Percentiles rank a stretch among this genome's conserved stretches.
phyloP scores from a whole-genome alignment of 805 yeast species.

The Zygoascus tannicola region DNA sequence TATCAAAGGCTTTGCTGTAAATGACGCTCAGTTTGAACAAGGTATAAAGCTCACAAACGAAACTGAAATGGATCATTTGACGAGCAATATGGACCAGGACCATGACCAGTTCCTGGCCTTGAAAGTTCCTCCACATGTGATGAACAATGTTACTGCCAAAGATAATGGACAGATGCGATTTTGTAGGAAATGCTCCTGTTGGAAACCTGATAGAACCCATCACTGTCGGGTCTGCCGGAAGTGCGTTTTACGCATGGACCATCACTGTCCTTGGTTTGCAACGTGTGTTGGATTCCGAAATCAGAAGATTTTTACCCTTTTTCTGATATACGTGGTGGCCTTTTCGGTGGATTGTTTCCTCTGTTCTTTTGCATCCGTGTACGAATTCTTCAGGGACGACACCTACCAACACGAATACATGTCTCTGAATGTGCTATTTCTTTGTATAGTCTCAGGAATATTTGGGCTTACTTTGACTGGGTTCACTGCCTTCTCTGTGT shows the following conservation, averaged over 20 bases:
- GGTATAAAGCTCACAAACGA: not conserved
- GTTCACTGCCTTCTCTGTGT: constrained; percentile 32
- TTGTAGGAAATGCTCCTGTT: constrained; percentile 33
- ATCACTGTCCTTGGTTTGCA: constrained; percentile 85
- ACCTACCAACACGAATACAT: constrained; percentile 29
- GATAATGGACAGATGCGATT: constrained; percentile 33
- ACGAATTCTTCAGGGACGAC: constrained; percentile 20
- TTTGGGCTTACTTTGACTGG: constrained; percentile 47
- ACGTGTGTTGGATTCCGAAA: constrained; percentile 76
- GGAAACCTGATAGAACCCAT: constrained; percentile 38
- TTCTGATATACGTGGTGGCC: constrained; percentile 44
- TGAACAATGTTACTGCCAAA: constrained; percentile 29
- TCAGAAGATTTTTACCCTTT: constrained; percentile 72
- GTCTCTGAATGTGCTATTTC: constrained; percentile 51
- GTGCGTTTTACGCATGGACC: constrained; percentile 48
- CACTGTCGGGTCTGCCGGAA: constrained; percentile 33
- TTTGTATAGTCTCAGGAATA: constrained; percentile 44
- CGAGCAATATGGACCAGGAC: constrained; percentile 18
- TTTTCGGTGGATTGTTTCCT: constrained; percentile 38
- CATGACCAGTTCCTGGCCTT: constrained; percentile 12
- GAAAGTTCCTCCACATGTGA: constrained; percentile 22
- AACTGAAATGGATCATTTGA: not conserved
- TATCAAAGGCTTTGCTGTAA: constrained; percentile 9
- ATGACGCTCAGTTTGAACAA: not conserved
- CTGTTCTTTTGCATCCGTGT: constrained; percentile 26